phyloP scores from a whole-genome alignment of 495 filamentous ascomycete genomes.

The Hypoxylon fragiforme region DNA sequence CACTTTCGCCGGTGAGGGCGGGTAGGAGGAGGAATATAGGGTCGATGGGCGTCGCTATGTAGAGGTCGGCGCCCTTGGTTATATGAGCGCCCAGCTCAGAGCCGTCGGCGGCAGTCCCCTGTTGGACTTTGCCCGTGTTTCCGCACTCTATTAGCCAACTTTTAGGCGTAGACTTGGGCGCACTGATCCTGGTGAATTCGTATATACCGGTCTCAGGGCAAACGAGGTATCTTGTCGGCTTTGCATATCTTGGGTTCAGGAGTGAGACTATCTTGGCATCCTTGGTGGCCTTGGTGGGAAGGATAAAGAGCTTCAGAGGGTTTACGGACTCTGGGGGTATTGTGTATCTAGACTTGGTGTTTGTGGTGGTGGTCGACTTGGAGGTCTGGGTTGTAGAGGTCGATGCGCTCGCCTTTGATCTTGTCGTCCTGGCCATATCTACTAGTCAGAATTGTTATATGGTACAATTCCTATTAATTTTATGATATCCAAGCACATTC shows the following conservation, averaged over 20 bases:
- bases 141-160: conserved; percentile 68
- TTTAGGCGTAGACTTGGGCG: conserved; percentile 60
- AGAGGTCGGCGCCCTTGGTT: conserved; percentile 67
- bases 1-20: conserved; percentile 47
- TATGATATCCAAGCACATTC: no score
- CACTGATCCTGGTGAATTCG: conserved; percentile 79
- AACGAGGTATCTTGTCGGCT: conserved; percentile 72
- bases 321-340: conserved; percentile 42
- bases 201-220: conserved; percentile 79
- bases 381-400: conserved; percentile 32
- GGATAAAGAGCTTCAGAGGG: conserved; percentile 73
- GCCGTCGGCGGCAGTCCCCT: conserved; percentile 15
- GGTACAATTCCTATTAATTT: no score
- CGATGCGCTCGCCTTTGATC: conserved; percentile 34
- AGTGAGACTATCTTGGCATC: conserved; percentile 74
- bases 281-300: conserved; percentile 67
- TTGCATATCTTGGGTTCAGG: conserved; percentile 71
- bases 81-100: conserved; percentile 35
- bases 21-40: conserved; percentile 83
- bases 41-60: conserved; percentile 83
- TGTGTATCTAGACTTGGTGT: conserved; percentile 40
- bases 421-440: conserved; percentile 41
- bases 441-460: background rate
- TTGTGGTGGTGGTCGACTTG: conserved; percentile 18
- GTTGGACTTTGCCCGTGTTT: conserved; percentile 14